These are phyloP conservation scores for Apiotrichum laibachii DNA, from an alignment of 1,284 basidiomycete species.

Conservation along the genomic window DNA sequence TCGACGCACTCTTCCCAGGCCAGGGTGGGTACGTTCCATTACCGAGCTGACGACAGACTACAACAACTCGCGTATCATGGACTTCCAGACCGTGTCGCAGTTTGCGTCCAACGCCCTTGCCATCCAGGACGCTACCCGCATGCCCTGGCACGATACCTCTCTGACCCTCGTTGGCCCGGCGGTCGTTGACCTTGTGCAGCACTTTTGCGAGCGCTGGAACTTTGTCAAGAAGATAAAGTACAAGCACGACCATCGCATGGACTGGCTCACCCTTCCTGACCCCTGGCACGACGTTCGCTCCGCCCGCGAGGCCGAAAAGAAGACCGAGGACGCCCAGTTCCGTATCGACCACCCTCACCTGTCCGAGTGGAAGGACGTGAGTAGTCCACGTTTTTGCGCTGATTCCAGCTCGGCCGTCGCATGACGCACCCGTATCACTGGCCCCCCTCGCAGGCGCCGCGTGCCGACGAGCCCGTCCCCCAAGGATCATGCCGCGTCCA, in stretches of 20 bases:
- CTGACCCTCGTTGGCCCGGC: slow-evolving; percentile 79
- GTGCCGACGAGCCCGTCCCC: slow-evolving; percentile 43
- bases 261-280: slow-evolving; percentile 81
- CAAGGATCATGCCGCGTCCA: slow-evolving; percentile 43
- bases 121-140: slow-evolving; percentile 65
- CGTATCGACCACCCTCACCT: slow-evolving; percentile 49
- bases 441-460: slow-evolving; percentile 39
- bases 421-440: slow-evolving; percentile 51
- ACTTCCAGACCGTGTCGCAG: slow-evolving; percentile 64
- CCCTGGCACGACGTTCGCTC: slow-evolving; percentile 45
- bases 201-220: slow-evolving; percentile 71
- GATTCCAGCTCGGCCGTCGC: slow-evolving; percentile 34
- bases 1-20: slow-evolving; percentile 80
- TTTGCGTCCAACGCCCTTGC: slow-evolving; percentile 73
- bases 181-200: slow-evolving; percentile 84
- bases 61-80: slow-evolving; percentile 64
- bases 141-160: slow-evolving; percentile 54
- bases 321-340: slow-evolving; percentile 33
- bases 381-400: slow-evolving; percentile 5
- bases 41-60: slow-evolving; percentile 59
- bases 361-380: slow-evolving; percentile 43
- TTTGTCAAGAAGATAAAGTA: slow-evolving; percentile 53
- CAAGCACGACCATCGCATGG: slow-evolving; percentile 56
- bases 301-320: slow-evolving; percentile 32
- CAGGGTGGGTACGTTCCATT: slow-evolving; percentile 52